Percentiles rank a stretch among this genome's conserved stretches.
These are phyloP conservation scores for Russula abietina DNA, from an alignment of 768 basidiomycete genomes.

Conservation along the genomic window DNA sequence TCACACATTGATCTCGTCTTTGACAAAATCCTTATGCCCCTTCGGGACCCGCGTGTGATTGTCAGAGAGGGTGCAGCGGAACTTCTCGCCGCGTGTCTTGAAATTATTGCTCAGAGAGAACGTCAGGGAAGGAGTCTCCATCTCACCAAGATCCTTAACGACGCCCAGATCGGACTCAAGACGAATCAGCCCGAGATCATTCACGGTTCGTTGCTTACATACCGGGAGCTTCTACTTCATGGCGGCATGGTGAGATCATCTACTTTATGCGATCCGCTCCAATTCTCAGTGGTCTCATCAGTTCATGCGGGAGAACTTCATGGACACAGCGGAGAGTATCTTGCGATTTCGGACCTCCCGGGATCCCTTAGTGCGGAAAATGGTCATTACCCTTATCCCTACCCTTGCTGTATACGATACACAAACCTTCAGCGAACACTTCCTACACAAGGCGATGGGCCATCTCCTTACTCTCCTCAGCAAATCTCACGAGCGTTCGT, in stretches of 20 bases:
- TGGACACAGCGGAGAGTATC: conserved; percentile 85
- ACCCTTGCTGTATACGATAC: conserved; percentile 93
- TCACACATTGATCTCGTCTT: conserved; percentile 83
- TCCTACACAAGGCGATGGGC: conserved; percentile 90
- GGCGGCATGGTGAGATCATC: conserved; percentile 76
- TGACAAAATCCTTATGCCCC: conserved; percentile 85
- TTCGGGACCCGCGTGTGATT: conserved; percentile 83
- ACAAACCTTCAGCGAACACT: conserved; percentile 84
- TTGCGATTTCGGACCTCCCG: conserved; percentile 82
- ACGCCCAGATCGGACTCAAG: conserved; percentile 79
- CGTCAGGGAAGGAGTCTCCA: conserved; percentile 59
- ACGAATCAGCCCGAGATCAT: conserved; percentile 80
- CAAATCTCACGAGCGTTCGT: conserved; percentile 82
- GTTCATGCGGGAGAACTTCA: conserved; percentile 86
- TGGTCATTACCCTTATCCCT: conserved; percentile 94
- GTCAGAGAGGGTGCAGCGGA: conserved; percentile 92
- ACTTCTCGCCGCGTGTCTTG: conserved; percentile 85
- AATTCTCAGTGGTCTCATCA: conserved; percentile 28
- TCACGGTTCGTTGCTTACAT: conserved; percentile 87
- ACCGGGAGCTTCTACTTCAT: conserved; percentile 84
- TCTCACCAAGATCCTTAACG: conserved; percentile 76
- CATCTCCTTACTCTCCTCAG: conserved; percentile 84
- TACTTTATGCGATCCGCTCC: neutral
- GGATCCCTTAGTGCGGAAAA: conserved; percentile 83
- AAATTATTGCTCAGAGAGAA: conserved; percentile 75